Base-by-base conservation (phyloP, 1,284 basidiomycete genomes). In the Naganishia sp. region DNA sequence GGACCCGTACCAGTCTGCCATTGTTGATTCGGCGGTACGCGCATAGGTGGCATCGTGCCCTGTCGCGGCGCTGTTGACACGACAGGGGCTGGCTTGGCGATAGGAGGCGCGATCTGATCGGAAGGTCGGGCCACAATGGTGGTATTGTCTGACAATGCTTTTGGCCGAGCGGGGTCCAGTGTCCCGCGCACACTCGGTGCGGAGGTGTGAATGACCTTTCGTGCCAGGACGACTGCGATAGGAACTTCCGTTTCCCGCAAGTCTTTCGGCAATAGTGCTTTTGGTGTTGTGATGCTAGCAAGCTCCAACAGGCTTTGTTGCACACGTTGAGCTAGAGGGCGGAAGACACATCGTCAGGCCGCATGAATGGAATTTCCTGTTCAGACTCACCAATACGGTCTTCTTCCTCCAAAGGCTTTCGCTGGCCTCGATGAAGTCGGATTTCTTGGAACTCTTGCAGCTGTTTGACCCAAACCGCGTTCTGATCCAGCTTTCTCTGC, bases 111-210 rank as follows among this genome's bases (percentile, higher is more conserved):
- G n/a, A 61, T 35, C 21, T 61, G 58, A 11, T 50, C 58, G 15
- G 58, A 47, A 18, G 54, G 32, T 15, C 58, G 57, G 45, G 51
- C 60, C 15, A 53, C n/a, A 2, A 45, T 45, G 17, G 63, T 66
- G 10, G 56, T 54, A 32, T 68, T 68, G 28, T 68, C 67, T 10
- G 47, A 50, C 25, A 68, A 47, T 17, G 67, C 67, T 57, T 61
- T 61, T 3, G 67, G 67, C 11, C 67, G 57, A 13, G 63, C 51
- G 0, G 67, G 67, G 39, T 68, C 67, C 3, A 68, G 58, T 3
- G 63, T 68, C 6, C 67, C 67, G 11, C 64, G 63, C 17, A 62
- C 51, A 18, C 49, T 54, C 2, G 58, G 57, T 18, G 28, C 60
- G 7, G 67, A 31, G 3, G 54, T 66, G n/a, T 52, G 49, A 3